Conservation (phyloP, 2,329 filamentous ascomycete species). For the Ophiostoma ips region DNA sequence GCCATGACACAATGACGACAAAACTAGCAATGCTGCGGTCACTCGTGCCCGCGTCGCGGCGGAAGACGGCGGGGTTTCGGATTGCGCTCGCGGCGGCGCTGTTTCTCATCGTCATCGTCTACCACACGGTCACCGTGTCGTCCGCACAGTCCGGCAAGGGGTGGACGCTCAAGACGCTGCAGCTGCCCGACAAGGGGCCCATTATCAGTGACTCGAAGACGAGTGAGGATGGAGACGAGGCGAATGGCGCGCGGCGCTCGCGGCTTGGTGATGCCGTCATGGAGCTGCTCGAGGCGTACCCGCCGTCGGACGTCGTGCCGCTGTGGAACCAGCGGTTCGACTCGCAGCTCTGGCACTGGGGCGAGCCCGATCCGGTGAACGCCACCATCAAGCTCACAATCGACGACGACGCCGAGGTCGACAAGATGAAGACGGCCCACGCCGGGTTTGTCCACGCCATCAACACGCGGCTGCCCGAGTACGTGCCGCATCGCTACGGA, state of each 20-base stretch:
- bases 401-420: not conserved
- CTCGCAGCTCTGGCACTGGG: conserved; percentile 7
- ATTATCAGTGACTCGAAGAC: no score
- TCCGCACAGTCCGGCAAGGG: not conserved
- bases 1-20: not conserved
- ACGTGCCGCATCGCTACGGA: not conserved
- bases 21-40: not conserved
- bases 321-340: conserved; percentile 5
- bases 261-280: conserved; percentile 1
- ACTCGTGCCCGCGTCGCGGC: not conserved
- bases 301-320: not conserved
- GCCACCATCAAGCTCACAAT: conserved; percentile 2
- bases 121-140: not conserved
- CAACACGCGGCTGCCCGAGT: conserved; percentile 1
- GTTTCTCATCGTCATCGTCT: not conserved
- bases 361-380: conserved; percentile 1
- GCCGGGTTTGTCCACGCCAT: conserved; percentile 1
- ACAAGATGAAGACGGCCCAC: conserved; percentile 7
- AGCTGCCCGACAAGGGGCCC: not conserved
- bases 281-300: conserved; percentile 1
- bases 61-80: not conserved
- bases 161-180: not conserved
- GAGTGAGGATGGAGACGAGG: not conserved
- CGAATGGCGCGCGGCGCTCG: not conserved
- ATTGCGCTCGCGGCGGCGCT: not conserved